Percentiles rank a stretch among this genome's conserved stretches.
These are phyloP conservation scores for Saprolegnia parasitica DNA, from an alignment of 352 stramenopile species.

Conservation along the genomic window DNA sequence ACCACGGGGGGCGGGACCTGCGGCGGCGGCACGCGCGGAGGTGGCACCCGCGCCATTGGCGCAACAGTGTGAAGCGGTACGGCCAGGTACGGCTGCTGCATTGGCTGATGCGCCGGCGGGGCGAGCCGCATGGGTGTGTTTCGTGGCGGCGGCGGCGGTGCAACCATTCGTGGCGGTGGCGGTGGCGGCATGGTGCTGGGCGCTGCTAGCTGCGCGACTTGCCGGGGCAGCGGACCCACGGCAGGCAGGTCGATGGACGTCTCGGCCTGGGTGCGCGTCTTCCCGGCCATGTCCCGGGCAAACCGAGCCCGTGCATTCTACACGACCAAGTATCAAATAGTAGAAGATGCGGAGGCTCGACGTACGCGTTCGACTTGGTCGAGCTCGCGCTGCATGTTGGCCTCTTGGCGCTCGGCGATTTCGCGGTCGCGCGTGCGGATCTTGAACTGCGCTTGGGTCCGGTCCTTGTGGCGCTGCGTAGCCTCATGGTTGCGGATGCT, in stretches of 20 bases:
- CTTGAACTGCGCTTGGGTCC: slow-evolving; percentile 61
- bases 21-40: slow-evolving; percentile 32
- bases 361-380: slow-evolving; percentile 60
- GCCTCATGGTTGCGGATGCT: slow-evolving; percentile 82
- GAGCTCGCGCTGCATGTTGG: slow-evolving; percentile 61
- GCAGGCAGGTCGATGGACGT: slow-evolving; percentile 6
- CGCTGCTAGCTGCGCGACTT: slow-evolving; percentile 10
- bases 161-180: slow-evolving; percentile 30
- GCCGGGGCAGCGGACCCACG: slow-evolving; percentile 28
- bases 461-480: slow-evolving; percentile 66
- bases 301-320: slow-evolving; percentile 47
- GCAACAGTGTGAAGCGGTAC: not conserved
- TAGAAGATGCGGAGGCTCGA: not conserved
- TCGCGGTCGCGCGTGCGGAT: slow-evolving; percentile 70
- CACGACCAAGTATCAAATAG: not conserved
- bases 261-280: not conserved
- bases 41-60: not conserved
- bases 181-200: slow-evolving; percentile 34
- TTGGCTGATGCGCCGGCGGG: not conserved
- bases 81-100: not conserved
- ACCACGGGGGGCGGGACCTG: not conserved
- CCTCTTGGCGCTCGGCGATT: slow-evolving; percentile 41
- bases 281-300: slow-evolving; percentile 45
- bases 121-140: not conserved
- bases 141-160: not conserved